Base-by-base conservation (phyloP, 257 asterid genomes). In the Gynochthodes officinalis region DNA sequence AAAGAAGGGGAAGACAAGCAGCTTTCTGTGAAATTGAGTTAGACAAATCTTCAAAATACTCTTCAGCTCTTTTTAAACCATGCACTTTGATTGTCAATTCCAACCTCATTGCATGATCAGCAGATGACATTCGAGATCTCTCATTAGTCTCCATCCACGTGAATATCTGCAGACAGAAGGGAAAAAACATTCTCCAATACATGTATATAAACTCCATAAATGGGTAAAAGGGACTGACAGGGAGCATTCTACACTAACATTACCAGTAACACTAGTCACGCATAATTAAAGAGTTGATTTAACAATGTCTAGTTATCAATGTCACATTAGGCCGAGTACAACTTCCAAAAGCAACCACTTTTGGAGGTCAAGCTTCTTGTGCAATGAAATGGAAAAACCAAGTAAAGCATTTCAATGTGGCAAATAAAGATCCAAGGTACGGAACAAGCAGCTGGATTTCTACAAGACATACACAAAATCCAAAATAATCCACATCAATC, bases 1-100 rank as follows among this genome's bases (percentile, higher is more conserved):
- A 73, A 68, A 80, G 86, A 74, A 83, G 82, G 69, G 75, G 86
- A 46, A 74, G 76, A 39, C 73, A 74, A 21, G 86, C 72, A 68
- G 81, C 79, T 73, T 80, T 83, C 66, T n/a, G 75, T 27, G 84
- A 74, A 58, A 72, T 44, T n/a, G 75, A 35, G 55, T 73, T 64
- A 0, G 74, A 71, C 72, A 83, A 54, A 27, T 55, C 76, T 10
- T 74, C 82, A 76, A 79, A 82, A 77, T 77, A 74, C 66, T 72
- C 67, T 76, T 79, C 84, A 60, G 84, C 84, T 54, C 63, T 84
- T 35, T 50, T 42, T 43, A 44, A 28, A 49, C 77, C 61, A 0
- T 64, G 73, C 15, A 75, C 69, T 75, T 82, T 74, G 54, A 71
- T 67, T 2, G 68, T 79, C 64, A 82, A 76, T 77, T 79, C 78